Percentiles rank a stretch among this genome's conserved stretches.
Conservation (phyloP, 371 early-diverging fungal genomes). For the Mucor ambiguus region DNA sequence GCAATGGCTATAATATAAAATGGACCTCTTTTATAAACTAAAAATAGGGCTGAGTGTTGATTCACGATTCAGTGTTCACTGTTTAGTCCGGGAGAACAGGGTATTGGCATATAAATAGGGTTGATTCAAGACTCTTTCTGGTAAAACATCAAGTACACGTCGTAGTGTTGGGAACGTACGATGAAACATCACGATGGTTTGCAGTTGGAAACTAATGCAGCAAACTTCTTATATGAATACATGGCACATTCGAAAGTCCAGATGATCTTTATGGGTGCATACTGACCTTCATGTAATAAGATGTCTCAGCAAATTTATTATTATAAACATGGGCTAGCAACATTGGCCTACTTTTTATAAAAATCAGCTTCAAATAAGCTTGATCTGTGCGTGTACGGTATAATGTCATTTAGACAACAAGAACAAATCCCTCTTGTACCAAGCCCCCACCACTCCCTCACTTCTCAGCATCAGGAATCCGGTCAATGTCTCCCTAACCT, state of each 20-base stretch:
- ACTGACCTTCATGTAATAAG: too few species aligned
- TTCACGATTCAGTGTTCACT: background rate
- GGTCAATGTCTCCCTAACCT: background rate
- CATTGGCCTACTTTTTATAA: background rate
- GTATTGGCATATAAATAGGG: background rate
- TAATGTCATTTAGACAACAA: too few species aligned
- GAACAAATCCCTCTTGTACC: background rate
- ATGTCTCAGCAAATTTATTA: background rate
- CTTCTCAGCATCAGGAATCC: background rate
- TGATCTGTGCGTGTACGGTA: constrained; percentile 1
- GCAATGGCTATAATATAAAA: background rate
- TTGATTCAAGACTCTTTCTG: background rate
- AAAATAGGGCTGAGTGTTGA: background rate
- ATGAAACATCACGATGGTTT: background rate
- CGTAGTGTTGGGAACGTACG: background rate
- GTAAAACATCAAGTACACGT: background rate
- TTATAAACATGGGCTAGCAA: background rate
- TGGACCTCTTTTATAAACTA: background rate
- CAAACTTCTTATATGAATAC: background rate
- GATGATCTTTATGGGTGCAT: too few species aligned
- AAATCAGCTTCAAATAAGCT: background rate
- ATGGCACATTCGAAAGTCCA: background rate
- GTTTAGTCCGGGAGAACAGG: background rate
- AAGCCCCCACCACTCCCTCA: background rate
- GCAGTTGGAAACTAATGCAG: background rate